phyloP scores from a whole-genome alignment of 139 green algal genomes.

The Auxenochlorella protothecoides region DNA sequence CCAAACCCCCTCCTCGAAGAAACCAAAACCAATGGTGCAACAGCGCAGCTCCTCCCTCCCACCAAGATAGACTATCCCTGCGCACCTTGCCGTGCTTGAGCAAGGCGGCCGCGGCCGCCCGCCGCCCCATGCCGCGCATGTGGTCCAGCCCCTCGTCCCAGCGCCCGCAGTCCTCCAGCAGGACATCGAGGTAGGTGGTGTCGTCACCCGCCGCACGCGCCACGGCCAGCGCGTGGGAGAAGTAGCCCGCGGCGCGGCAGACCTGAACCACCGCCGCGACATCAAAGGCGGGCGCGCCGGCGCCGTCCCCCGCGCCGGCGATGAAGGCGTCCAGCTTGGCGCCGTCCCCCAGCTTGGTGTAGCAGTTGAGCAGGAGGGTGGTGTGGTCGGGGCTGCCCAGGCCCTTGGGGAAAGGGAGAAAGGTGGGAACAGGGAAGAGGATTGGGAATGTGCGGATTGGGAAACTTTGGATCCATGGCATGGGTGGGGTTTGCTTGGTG shows the following conservation, averaged over 20 bases:
- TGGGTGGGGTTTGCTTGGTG: neutral
- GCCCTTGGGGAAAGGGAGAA: slow-evolving; percentile 21
- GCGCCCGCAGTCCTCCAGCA: slow-evolving; percentile 71
- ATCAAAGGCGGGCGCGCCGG: slow-evolving; percentile 57
- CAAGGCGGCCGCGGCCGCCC: slow-evolving; percentile 33
- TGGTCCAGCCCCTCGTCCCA: slow-evolving; percentile 72
- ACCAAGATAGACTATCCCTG: no score
- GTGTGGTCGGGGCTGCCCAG: slow-evolving; percentile 80
- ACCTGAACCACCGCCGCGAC: slow-evolving; percentile 58
- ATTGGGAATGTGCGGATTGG: neutral
- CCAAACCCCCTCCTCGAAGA: no score
- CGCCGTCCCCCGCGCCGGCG: slow-evolving; percentile 2
- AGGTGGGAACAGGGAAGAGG: neutral
- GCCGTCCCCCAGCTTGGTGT: slow-evolving; percentile 75
- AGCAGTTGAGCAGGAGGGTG: slow-evolving; percentile 93
- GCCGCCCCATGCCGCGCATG: slow-evolving; percentile 38
- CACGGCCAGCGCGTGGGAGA: slow-evolving; percentile 76
- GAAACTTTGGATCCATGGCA: no score
- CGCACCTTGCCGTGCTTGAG: slow-evolving; percentile 63
- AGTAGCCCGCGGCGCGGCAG: slow-evolving; percentile 73
- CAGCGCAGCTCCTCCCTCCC: no score
- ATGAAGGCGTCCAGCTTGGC: slow-evolving; percentile 76
- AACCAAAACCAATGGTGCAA: no score
- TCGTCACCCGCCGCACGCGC: slow-evolving; percentile 46
- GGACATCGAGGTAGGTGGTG: slow-evolving; percentile 67